Evolutionary conservation across 768 basidiomycete species (phyloP).

Genomic region (Suillus bovinus): DNA sequence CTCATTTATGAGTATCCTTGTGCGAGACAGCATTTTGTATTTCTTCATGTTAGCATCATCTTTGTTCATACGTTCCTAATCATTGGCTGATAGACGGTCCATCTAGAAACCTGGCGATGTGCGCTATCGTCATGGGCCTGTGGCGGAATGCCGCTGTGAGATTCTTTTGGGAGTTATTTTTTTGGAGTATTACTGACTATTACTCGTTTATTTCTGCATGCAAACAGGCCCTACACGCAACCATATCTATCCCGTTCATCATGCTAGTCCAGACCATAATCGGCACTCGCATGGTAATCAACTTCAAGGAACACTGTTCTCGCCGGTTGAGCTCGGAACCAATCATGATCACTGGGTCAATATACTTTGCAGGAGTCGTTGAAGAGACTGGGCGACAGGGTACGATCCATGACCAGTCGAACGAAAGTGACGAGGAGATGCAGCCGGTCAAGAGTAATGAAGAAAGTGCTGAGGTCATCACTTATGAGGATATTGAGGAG

Average conservation of each 20-base stretch:
- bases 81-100: background rate
- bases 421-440: slow-evolving; percentile 13
- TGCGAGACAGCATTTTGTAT: slow-evolving; percentile 32
- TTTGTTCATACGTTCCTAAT: background rate
- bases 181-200: background rate
- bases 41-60: slow-evolving; percentile 30
- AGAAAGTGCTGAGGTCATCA: background rate
- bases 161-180: background rate
- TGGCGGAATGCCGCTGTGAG: slow-evolving; percentile 28
- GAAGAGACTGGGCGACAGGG: slow-evolving; percentile 8
- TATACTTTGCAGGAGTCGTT: slow-evolving; percentile 16
- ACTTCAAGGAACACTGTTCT: slow-evolving; percentile 31
- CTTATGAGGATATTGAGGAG: background rate
- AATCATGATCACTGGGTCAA: slow-evolving; percentile 13
- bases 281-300: slow-evolving; percentile 32
- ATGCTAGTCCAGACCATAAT: slow-evolving; percentile 32
- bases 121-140: slow-evolving; percentile 26
- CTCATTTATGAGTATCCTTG: slow-evolving; percentile 26
- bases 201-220: no score
- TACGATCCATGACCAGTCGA: slow-evolving; percentile 22
- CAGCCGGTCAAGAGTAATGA: background rate
- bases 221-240: slow-evolving; percentile 28
- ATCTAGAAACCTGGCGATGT: slow-evolving; percentile 26
- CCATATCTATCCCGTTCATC: slow-evolving; percentile 31
- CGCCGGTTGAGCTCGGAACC: slow-evolving; percentile 13